Evolutionary conservation across 495 filamentous ascomycete genomes (phyloP).

Genomic region (Penicillium odoratum): DNA sequence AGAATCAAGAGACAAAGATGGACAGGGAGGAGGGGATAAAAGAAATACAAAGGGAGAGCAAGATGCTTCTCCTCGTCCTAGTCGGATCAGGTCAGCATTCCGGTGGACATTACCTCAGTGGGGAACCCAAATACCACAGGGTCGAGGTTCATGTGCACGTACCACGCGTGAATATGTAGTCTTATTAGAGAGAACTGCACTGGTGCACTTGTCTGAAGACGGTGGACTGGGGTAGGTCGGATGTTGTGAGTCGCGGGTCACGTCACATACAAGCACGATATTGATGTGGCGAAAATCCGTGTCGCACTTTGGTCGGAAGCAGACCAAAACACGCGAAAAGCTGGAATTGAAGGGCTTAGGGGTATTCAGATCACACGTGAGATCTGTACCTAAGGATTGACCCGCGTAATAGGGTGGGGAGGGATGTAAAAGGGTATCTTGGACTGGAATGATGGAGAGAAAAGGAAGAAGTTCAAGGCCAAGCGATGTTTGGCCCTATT

Average conservation of each 20-base stretch:
- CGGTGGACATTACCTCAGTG: conserved; percentile 36
- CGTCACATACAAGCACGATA: conserved; percentile 26
- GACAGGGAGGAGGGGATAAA: conserved; percentile 25
- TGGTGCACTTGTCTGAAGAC: conserved; percentile 31
- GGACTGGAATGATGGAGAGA: conserved; percentile 40
- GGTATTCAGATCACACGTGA: conserved; percentile 19
- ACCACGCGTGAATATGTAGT: conserved; percentile 46
- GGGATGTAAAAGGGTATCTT: conserved; percentile 33
- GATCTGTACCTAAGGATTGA: conserved; percentile 12
- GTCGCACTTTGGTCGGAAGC: conserved; percentile 21
- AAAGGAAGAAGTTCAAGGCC: conserved; percentile 44
- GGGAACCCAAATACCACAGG: conserved; percentile 41
- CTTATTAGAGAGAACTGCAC: conserved; percentile 27
- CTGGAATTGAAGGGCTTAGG: conserved; percentile 14
- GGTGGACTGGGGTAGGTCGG: conserved; percentile 15
- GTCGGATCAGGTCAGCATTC: conserved; percentile 44
- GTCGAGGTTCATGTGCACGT: conserved; percentile 36
- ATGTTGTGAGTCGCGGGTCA: conserved; percentile 21
- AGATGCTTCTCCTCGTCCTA: conserved; percentile 32
- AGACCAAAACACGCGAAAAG: conserved; percentile 29
- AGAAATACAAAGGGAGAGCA: conserved; percentile 31
- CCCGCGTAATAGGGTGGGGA: conserved; percentile 11
- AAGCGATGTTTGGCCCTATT: conserved; percentile 52
- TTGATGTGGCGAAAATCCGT: conserved; percentile 31
- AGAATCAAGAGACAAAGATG: conserved; percentile 16